Percentiles rank a stretch among this genome's conserved stretches.
Conservation (phyloP, 2,329 filamentous ascomycete species). For the Penicillium nordicum region DNA sequence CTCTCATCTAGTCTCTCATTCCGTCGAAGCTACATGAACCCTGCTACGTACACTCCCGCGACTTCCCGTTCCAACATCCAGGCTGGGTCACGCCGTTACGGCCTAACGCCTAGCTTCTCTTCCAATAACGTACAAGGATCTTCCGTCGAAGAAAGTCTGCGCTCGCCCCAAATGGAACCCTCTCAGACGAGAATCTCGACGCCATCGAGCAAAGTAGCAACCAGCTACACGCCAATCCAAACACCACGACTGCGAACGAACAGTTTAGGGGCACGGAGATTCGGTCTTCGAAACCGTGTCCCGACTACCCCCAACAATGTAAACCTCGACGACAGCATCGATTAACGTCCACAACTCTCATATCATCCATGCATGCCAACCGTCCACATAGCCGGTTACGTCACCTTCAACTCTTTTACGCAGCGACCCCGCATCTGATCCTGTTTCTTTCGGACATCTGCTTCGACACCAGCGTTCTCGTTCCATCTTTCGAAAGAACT, state of each 20-base stretch:
- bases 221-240: conserved; percentile 40
- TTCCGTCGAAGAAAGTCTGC: conserved; percentile 18
- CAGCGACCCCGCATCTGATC: conserved; percentile 5
- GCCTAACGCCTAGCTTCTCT: conserved; percentile 22
- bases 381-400: background rate
- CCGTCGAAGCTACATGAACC: conserved; percentile 37
- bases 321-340: conserved; percentile 33
- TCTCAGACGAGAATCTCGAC: conserved; percentile 34
- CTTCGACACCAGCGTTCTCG: background rate
- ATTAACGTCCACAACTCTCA: conserved; percentile 17
- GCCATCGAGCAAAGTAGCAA: conserved; percentile 35
- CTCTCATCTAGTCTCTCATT: conserved; percentile 33
- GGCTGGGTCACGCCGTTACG: conserved; percentile 42
- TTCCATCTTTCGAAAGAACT: background rate
- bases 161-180: conserved; percentile 20
- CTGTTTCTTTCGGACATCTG: background rate
- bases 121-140: conserved; percentile 19
- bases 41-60: conserved; percentile 34
- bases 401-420: background rate
- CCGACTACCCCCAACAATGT: conserved; percentile 23
- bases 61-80: conserved; percentile 41
- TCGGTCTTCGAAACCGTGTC: conserved; percentile 33
- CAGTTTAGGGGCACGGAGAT: conserved; percentile 35
- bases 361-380: background rate
- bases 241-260: conserved; percentile 37